A percentile compares a stretch with the other conserved stretches of the same genome.
Evolutionary conservation across 1,139 yeast species (phyloP).

Genomic region (Yamadazyma friedrichii): DNA sequence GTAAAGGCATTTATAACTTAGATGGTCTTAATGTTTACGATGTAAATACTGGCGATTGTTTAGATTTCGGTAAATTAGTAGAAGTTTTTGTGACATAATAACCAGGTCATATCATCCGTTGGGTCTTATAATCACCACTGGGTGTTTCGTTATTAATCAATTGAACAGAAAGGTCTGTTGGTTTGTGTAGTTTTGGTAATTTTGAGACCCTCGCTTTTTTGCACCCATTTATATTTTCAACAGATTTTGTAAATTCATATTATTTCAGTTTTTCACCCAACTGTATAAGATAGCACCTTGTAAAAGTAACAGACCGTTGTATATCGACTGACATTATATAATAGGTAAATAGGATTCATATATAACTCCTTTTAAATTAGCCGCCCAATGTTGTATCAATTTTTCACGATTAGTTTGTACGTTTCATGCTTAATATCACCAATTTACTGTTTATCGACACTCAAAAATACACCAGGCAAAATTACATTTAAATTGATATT

Average conservation of each 20-base stretch:
- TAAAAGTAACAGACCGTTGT: too few species aligned
- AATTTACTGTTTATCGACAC: neutral
- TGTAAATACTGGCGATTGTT: constrained; percentile 61
- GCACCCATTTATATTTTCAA: too few species aligned
- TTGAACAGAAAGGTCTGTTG: too few species aligned
- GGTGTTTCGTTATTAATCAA: too few species aligned
- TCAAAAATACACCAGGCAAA: neutral
- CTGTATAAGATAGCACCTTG: too few species aligned
- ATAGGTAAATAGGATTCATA: too few species aligned
- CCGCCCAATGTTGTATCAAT: constrained; percentile 2
- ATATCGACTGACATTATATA: too few species aligned
- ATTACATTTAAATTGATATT: neutral
- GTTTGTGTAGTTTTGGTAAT: too few species aligned
- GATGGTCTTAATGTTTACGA: constrained; percentile 69
- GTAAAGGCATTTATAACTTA: constrained; percentile 62
- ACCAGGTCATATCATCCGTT: neutral
- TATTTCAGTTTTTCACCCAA: too few species aligned
- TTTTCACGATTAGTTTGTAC: constrained; percentile 1
- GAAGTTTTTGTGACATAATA: constrained; percentile 58
- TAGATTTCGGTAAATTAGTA: constrained; percentile 68
- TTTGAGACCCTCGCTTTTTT: too few species aligned
- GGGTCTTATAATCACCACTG: neutral
- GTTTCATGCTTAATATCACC: constrained; percentile 1
- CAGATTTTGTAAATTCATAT: too few species aligned
- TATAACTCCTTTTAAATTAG: too few species aligned